Evolutionary conservation across 2,329 filamentous ascomycete genomes (phyloP).

Genomic region (Coniochaeta sp.): DNA sequence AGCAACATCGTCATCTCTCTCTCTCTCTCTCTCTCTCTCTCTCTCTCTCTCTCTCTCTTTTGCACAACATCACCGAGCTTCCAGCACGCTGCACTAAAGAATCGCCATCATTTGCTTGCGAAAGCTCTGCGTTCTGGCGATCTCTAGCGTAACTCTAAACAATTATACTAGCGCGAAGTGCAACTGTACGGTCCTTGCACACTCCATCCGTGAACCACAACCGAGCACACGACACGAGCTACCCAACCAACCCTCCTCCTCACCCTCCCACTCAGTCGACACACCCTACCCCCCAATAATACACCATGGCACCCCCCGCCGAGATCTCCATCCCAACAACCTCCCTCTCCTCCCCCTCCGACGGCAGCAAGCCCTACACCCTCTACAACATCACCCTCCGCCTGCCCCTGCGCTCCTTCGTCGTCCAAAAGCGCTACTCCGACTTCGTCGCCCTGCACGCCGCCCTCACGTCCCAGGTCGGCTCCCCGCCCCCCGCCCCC

Average conservation of each 20-base stretch:
- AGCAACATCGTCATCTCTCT: background rate
- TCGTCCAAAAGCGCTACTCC: conserved; percentile 74
- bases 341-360: conserved; percentile 39
- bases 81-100: background rate
- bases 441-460: conserved; percentile 66
- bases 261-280: too few species aligned
- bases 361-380: conserved; percentile 61
- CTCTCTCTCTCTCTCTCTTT: background rate
- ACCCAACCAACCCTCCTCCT: background rate
- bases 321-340: conserved; percentile 64
- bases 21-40: background rate
- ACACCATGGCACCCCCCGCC: conserved; percentile 56
- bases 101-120: background rate
- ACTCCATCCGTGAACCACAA: background rate
- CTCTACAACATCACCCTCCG: conserved; percentile 73
- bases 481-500: conserved; percentile 55
- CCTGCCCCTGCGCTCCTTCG: conserved; percentile 67
- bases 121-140: background rate
- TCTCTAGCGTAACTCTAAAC: background rate
- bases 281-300: background rate
- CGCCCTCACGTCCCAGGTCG: conserved; percentile 51
- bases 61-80: background rate
- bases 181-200: too few species aligned
- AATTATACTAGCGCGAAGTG: background rate
- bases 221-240: background rate